Evolutionary conservation across 78 protist species (phyloP).

Genomic region (Planoprotostelium fungivorum): DNA sequence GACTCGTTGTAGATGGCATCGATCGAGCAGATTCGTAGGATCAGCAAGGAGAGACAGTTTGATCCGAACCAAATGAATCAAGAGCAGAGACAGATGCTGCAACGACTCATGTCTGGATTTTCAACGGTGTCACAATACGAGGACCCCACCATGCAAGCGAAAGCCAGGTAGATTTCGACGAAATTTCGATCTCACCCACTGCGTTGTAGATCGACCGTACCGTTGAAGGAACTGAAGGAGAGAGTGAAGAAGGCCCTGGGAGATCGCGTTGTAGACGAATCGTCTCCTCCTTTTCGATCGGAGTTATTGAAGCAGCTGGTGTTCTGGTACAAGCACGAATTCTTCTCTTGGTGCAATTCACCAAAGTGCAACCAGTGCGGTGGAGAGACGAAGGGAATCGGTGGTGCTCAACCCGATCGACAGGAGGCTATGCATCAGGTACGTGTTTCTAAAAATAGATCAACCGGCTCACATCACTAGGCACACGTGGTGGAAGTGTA

Average conservation of each 20-base stretch:
- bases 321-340: conserved; percentile 69
- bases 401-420: background rate
- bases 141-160: background rate
- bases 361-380: conserved; percentile 64
- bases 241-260: background rate
- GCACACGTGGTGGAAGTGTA: conserved; percentile 74
- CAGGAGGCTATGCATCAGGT: conserved; percentile 6
- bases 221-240: background rate
- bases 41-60: background rate
- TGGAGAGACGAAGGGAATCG: background rate
- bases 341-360: conserved; percentile 71
- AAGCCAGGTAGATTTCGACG: background rate
- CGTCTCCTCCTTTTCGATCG: background rate
- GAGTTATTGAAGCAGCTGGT: conserved; percentile 22
- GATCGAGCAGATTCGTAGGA: background rate
- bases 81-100: background rate
- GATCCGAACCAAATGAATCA: background rate
- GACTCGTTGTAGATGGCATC: background rate
- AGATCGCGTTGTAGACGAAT: too few relatives aligned
- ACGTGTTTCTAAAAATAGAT: conserved; percentile 11
- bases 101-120: background rate
- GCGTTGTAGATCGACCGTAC: background rate
- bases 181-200: background rate
- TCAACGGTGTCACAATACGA: background rate
- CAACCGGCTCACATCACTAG: conserved; percentile 9